A percentile compares a stretch with the other conserved stretches of the same genome.
These are phyloP conservation scores for Candida smagusa DNA, from an alignment of 1,139 yeast species.

Conservation along the genomic window DNA sequence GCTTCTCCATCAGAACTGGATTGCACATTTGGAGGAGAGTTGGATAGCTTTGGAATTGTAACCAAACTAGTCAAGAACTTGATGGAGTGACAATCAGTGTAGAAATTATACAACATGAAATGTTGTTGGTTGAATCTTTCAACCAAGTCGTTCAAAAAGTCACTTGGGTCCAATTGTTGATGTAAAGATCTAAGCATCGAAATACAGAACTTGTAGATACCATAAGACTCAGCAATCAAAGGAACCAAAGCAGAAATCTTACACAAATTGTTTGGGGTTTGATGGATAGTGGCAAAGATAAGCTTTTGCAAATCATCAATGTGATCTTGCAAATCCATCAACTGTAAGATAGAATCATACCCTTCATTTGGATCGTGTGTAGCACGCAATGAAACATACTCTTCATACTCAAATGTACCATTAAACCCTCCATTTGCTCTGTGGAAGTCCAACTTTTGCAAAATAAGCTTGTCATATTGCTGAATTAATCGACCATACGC, in stretches of 20 bases:
- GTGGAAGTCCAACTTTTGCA: constrained; percentile 79
- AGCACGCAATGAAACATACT: constrained; percentile 80
- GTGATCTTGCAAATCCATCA: constrained; percentile 83
- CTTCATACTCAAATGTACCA: constrained; percentile 95
- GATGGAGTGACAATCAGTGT: constrained; percentile 85
- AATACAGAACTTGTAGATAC: constrained; percentile 83
- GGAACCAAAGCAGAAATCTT: constrained; percentile 88
- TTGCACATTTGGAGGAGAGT: constrained; percentile 60
- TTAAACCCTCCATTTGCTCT: constrained; percentile 83
- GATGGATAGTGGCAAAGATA: constrained; percentile 70
- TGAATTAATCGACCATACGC: constrained; percentile 73
- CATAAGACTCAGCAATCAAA: constrained; percentile 88
- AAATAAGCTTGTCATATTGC: constrained; percentile 70
- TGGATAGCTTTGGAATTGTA: constrained; percentile 78
- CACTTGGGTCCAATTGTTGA: constrained; percentile 72
- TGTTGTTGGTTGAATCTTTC: constrained; percentile 80
- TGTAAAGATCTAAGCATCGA: constrained; percentile 91
- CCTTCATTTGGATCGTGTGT: constrained; percentile 96
- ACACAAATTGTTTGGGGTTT: constrained; percentile 69
- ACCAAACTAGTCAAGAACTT: constrained; percentile 81
- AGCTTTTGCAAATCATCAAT: constrained; percentile 78
- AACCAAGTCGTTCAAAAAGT: constrained; percentile 71
- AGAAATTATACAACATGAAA: constrained; percentile 73
- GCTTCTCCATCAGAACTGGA: constrained; percentile 33
- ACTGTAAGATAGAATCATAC: constrained; percentile 80